Evolutionary conservation across 305 asterid species (phyloP), one percentile per base, ranked within the genome.

Genomic region (Solanum hybrid): DNA sequence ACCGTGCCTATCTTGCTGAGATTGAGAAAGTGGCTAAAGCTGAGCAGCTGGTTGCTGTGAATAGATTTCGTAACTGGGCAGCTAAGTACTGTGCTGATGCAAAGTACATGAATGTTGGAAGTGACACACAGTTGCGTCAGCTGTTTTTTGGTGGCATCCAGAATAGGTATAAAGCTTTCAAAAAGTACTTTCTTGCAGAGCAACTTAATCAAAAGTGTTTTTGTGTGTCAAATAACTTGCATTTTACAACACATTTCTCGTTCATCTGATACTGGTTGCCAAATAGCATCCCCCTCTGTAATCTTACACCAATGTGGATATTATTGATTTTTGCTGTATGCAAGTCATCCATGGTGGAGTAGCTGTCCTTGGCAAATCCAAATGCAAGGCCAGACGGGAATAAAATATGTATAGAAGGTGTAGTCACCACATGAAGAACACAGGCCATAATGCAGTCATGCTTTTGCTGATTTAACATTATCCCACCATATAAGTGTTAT

Each of bases 41-140:
- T 35, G 98, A 97, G 92, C 99, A 96, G 90, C 95, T 93, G 92
- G 88, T 94, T 89, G 98, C 99, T 89, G 96, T 95, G 80, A 94
- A 94, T 90, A 94, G 95, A 90, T 97, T 97, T 91, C 98, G 99
- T 71, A 96, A 92, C 92, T 97, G 99, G 99, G 99, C 99, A 17
- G 93, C 99, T 10, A 94, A 95, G 91, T 90, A 94, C 91, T 95
- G 98, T 91, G 94, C 97, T 77, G 98, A 96, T 91, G 98, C 99
- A 3, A 91, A 93, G 91, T 87, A 90, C 95, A 96, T 97, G 98
- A 97, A 97, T 89, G 96, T 97, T 87, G 98, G 99, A 89, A 97
- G 99, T 92, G 99, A 97, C 93, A 8, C 96, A 78, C 99, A 97
- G 93, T 90, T 97, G 92, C 96, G 99, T 34, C 97, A 95, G 89